These are phyloP conservation scores for Maudiozyma humilis DNA, from an alignment of 1,139 yeast species.

Conservation along the genomic window DNA sequence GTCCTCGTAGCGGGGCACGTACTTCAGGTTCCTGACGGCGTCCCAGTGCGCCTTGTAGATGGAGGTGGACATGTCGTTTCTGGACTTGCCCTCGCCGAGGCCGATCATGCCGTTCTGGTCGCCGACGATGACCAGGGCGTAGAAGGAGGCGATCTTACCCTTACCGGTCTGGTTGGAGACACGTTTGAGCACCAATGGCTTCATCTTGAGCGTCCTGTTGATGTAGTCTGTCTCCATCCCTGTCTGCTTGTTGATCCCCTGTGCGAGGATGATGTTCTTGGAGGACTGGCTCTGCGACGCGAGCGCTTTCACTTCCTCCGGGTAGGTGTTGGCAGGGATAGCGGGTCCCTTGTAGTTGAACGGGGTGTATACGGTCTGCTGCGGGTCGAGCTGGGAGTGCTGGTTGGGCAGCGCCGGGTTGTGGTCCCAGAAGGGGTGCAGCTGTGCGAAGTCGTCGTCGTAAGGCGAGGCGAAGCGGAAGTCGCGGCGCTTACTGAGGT, in stretches of 20 bases:
- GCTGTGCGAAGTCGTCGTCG: constrained; percentile 49
- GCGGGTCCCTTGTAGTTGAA: constrained; percentile 29
- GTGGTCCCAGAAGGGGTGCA: constrained; percentile 52
- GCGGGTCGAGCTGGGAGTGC: constrained; percentile 29
- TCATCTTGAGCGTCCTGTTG: constrained; percentile 47
- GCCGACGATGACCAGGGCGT: constrained; percentile 84
- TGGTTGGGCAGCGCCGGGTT: constrained; percentile 36
- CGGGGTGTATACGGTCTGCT: constrained; percentile 26
- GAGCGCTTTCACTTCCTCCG: constrained; percentile 10
- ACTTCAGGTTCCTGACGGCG: constrained; percentile 77
- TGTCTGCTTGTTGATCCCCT: constrained; percentile 57
- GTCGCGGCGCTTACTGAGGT: constrained; percentile 22
- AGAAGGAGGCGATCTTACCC: constrained; percentile 83
- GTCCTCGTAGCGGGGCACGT: constrained; percentile 80
- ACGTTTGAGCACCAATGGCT: constrained; percentile 64
- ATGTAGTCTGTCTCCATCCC: constrained; percentile 67
- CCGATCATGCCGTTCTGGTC: constrained; percentile 92
- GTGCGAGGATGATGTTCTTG: constrained; percentile 37
- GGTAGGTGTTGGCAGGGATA: constrained; percentile 24
- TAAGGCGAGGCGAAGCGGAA: constrained; percentile 53
- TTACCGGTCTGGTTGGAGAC: constrained; percentile 90
- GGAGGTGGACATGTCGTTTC: constrained; percentile 71
- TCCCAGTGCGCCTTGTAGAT: constrained; percentile 86
- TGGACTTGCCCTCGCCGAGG: constrained; percentile 88
- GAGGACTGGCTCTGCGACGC: constrained; percentile 16